Conservation (phyloP, 345 rosid genomes). For the Passiflora organensis region DNA sequence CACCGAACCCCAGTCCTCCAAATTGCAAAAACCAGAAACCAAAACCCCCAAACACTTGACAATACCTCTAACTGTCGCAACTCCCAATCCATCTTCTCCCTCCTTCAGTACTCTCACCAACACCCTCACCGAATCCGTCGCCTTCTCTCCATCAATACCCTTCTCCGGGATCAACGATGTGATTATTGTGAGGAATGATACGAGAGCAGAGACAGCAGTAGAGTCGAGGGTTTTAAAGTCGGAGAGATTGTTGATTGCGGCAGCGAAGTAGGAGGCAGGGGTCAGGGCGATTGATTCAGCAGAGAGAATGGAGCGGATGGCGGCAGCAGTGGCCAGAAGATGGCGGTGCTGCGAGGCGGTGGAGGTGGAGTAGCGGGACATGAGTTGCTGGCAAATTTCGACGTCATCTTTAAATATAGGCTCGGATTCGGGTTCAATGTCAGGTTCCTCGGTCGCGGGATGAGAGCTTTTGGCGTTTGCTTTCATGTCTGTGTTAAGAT, state of each 20-base stretch:
- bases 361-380: slow-evolving; percentile 82
- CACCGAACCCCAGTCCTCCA: slow-evolving; percentile 64
- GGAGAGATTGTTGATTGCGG: slow-evolving; percentile 48
- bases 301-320: slow-evolving; percentile 78
- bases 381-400: slow-evolving; percentile 77
- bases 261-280: slow-evolving; percentile 66
- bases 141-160: slow-evolving; percentile 47
- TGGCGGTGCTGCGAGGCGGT: slow-evolving; percentile 86
- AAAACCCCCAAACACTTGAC: slow-evolving; percentile 78
- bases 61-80: slow-evolving; percentile 56
- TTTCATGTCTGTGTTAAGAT: no score
- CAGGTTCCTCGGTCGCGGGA: not conserved
- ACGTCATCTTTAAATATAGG: slow-evolving; percentile 32
- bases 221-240: slow-evolving; percentile 36
- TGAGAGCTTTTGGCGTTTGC: no score
- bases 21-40: slow-evolving; percentile 51
- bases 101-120: slow-evolving; percentile 38
- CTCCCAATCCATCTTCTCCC: slow-evolving; percentile 49
- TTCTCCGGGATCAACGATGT: slow-evolving; percentile 45
- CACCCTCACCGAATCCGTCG: slow-evolving; percentile 59
- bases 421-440: slow-evolving; percentile 1
- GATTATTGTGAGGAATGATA: slow-evolving; percentile 61
- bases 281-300: slow-evolving; percentile 57
- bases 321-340: slow-evolving; percentile 80
- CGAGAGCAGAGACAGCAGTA: slow-evolving; percentile 53